phyloP scores from a whole-genome alignment of 495 filamentous ascomycete species.

The Darksidea phi region DNA sequence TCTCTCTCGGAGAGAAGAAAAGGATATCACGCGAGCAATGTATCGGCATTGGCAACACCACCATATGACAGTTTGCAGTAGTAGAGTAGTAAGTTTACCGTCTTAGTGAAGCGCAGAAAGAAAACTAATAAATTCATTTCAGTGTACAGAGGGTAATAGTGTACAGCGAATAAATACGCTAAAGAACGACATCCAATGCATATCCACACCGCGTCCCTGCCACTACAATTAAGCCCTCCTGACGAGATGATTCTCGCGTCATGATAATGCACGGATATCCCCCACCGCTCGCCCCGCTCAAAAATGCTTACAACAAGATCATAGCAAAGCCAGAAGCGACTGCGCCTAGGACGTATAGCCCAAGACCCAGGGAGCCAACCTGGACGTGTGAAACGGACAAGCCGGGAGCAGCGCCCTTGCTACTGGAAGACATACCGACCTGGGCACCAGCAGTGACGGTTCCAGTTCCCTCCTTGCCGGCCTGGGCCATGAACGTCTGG shows the following conservation, averaged over 20 bases:
- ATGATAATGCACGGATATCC: not conserved
- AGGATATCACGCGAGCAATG: no score
- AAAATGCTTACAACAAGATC: slow-evolving; percentile 21
- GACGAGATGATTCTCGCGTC: not conserved
- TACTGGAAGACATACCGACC: slow-evolving; percentile 41
- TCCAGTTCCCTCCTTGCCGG: slow-evolving; percentile 63
- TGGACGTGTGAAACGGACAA: slow-evolving; percentile 56
- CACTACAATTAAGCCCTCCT: not conserved
- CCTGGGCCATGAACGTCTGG: slow-evolving; percentile 56
- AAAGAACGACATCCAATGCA: not conserved
- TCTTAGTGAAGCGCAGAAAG: not conserved
- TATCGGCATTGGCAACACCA: no score
- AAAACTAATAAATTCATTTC: slow-evolving; percentile 10
- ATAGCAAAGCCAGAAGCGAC: slow-evolving; percentile 68
- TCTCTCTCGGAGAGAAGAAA: no score
- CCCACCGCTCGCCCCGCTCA: not conserved
- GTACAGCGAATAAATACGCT: slow-evolving; percentile 1
- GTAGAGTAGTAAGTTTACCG: not conserved
- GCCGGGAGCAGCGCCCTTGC: slow-evolving; percentile 46
- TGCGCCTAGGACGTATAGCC: slow-evolving; percentile 67
- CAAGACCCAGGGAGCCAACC: slow-evolving; percentile 63
- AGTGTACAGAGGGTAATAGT: slow-evolving; percentile 1
- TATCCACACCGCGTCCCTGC: not conserved
- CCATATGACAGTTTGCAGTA: no score
- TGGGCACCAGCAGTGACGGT: slow-evolving; percentile 59